Percentiles rank a stretch among this genome's conserved stretches.
Conservation (phyloP, 371 early-diverging fungal genomes). For the Zancudomyces culisetae region DNA sequence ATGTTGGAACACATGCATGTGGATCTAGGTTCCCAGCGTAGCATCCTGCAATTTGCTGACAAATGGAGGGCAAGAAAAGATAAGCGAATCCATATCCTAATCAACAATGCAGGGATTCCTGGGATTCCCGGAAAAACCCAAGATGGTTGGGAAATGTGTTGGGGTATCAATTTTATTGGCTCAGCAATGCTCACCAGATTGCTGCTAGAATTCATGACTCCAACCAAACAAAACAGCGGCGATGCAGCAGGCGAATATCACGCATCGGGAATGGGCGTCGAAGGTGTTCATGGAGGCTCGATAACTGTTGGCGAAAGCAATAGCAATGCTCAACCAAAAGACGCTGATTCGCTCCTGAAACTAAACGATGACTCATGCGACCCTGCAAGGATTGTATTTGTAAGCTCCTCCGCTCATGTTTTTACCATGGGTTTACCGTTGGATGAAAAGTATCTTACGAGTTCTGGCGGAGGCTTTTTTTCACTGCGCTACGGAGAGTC, state of each 20-base stretch:
- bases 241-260: too few relatives aligned
- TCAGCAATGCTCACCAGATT: constrained; percentile 26
- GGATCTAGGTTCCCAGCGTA: constrained; percentile 26
- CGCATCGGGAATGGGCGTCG: too few relatives aligned
- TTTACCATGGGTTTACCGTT: constrained; percentile 19
- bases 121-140: constrained; percentile 19
- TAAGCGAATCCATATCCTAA: constrained; percentile 21
- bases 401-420: constrained; percentile 21
- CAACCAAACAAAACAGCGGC: background rate
- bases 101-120: constrained; percentile 40
- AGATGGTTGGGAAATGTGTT: constrained; percentile 34
- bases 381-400: constrained; percentile 20
- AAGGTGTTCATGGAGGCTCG: too few relatives aligned
- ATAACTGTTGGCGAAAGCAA: background rate
- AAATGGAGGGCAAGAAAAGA: constrained; percentile 10
- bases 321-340: background rate
- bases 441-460: constrained; percentile 15
- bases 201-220: constrained; percentile 14
- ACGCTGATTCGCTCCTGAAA: background rate
- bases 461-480: constrained; percentile 19
- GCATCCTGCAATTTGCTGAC: constrained; percentile 14
- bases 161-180: constrained; percentile 33
- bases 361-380: background rate
- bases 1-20: constrained; percentile 26
- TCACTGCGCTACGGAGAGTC: constrained; percentile 23